Base-by-base conservation (phyloP, 805 yeast species). In the Sugiyamaella mastotermitis region DNA sequence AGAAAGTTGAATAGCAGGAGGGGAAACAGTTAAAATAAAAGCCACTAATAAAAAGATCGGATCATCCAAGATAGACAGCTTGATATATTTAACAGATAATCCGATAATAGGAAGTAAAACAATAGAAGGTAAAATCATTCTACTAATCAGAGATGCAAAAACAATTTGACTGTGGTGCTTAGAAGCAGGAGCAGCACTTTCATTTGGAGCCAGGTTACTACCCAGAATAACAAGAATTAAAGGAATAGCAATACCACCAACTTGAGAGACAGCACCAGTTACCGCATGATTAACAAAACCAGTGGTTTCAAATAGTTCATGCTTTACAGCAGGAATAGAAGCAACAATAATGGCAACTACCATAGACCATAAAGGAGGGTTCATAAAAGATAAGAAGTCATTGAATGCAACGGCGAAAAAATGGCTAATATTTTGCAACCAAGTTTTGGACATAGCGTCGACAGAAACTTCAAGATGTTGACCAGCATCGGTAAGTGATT, bases 321-420 rank as follows among this genome's bases (percentile, higher is more conserved):
- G 47, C 50, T 73, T 72, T 23, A 76, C 52, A 3, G 61, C 55
- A 4, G 78, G 76, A 15, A 76, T 62, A 1, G 77, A 65, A 4
- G 82, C 83, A 22, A 78, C 76, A n/a, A 72, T 41, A 15, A 78
- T 66, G n/a, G 81, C 74, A 2, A 71, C 45, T 5, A 74, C 53
- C 82, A 77, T 77, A 20, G 83, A 68, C 63, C 76, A 77, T 41
- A 77, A 61, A 4, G 83, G 83, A 2, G 81, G 80, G 53, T 77
- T 77, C 83, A 78, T 77, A 53, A 71, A 45, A 14, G 32, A 23
- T 39, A 51, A 22, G 16, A 50, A 37, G 24, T 22, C 24, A 22
- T 22, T 22, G n/a, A n/a, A n/a, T n/a, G n/a, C n/a, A n/a, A n/a
- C n/a, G n/a, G n/a, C n/a, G n/a, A n/a, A n/a, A n/a, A n/a, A n/a